phyloP scores from a whole-genome alignment of 352 stramenopile species.

The Phytophthora niederhauseri region DNA sequence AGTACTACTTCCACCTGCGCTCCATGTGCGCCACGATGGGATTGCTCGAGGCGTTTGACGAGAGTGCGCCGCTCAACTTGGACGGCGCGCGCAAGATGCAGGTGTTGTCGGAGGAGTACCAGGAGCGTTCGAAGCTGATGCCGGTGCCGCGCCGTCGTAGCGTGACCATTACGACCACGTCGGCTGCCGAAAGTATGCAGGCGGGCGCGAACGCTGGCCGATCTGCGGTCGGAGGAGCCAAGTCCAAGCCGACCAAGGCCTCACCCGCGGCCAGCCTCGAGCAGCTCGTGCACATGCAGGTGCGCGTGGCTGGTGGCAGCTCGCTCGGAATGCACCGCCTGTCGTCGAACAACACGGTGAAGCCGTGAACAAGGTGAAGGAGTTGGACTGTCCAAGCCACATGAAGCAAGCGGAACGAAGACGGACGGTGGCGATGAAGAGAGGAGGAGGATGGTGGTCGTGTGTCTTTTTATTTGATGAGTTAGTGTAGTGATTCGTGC shows the following conservation, averaged over 20 bases:
- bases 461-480: conserved; percentile 43
- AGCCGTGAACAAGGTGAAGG: conserved; percentile 26
- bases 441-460: conserved; percentile 8
- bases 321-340: conserved; percentile 56
- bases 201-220: conserved; percentile 22
- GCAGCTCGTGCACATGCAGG: conserved; percentile 86
- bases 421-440: conserved; percentile 8
- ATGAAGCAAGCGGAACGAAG: conserved; percentile 30
- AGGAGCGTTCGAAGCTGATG: conserved; percentile 82
- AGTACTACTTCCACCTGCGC: conserved; percentile 98
- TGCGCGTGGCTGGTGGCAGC: conserved; percentile 73
- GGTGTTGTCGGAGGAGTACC: conserved; percentile 87
- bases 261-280: conserved; percentile 78
- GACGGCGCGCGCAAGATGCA: conserved; percentile 89
- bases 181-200: conserved; percentile 40
- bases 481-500: conserved; percentile 38
- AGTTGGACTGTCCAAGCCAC: conserved; percentile 25
- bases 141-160: conserved; percentile 72
- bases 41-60: conserved; percentile 73
- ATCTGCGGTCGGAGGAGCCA: conserved; percentile 22
- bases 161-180: conserved; percentile 78
- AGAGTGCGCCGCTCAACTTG: conserved; percentile 79
- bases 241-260: conserved; percentile 41
- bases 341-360: conserved; percentile 43
- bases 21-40: conserved; percentile 94